Base-by-base conservation (phyloP, 1,284 basidiomycete species). In the Gastroboletus turbinatus region DNA sequence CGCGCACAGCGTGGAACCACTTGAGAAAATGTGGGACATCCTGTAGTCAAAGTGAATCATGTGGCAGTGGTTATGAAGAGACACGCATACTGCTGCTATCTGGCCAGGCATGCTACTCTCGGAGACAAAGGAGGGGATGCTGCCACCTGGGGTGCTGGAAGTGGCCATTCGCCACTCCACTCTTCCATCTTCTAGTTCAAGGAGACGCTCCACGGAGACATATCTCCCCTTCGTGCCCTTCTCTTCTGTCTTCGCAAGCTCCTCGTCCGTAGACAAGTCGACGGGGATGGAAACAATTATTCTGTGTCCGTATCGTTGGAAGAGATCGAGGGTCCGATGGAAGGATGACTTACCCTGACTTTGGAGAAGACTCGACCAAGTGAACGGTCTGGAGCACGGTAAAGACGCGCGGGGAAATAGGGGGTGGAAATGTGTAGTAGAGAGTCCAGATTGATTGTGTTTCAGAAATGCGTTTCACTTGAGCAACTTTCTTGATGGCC, bases 101-200 rank as follows among this genome's bases (percentile, higher is more conserved):
- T 79, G 80, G 55, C 83, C 76, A 11, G 83, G 74, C 76, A 89
- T 80, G 39, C 77, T 78, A 50, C 72, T 75, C 55, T 89, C 83
- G 1, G 78, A 78, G 52, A 90, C 55, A 62, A 87, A 87, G 27
- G 73, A 72, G 5, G 89, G 88, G 40, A 91, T 85, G 45, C 69
- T 78, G 10, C 88, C 88, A 30, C 86, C 87, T 11, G 87, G 82
- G 2, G 80, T 82, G 64, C 85, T 87, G n/a, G 86, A 85, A 1
- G 87, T 88, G 3, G 87, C 88, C 86, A 90, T 89, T 46, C 82
- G 77, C 89, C 90, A 92, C 68, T 90, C 87, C 7, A 83, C 81
- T 50, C 75, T 81, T 44, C 84, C 88, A 58, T 82, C 76, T 17
- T 82, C 82, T 30, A 86, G 77, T 69, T 89, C 85, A 46, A 74